These are phyloP conservation scores for Ganoderma meredithae DNA, from an alignment of 1,284 basidiomycete genomes.

Conservation along the genomic window DNA sequence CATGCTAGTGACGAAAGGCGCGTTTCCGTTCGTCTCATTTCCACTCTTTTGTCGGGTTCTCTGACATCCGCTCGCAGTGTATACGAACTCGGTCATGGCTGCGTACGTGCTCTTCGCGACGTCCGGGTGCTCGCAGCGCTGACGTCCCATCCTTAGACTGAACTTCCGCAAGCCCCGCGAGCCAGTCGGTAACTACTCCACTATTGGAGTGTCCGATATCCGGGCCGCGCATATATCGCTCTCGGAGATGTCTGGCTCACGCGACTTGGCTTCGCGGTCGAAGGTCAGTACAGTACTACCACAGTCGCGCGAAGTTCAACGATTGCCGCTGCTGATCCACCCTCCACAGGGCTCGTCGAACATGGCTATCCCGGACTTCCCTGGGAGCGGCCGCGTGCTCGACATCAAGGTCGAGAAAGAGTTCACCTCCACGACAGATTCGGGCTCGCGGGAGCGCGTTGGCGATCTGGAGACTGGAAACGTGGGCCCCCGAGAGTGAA, in stretches of 20 bases:
- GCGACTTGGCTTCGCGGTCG: background rate
- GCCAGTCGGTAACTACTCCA: background rate
- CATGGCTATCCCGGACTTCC: background rate
- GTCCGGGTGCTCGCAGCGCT: background rate
- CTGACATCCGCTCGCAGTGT: too few relatives aligned
- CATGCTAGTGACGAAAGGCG: background rate
- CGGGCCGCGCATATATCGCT: background rate
- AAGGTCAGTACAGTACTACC: background rate
- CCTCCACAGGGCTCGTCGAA: background rate
- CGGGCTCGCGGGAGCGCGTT: background rate
- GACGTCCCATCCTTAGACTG: background rate
- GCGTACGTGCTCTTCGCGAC: background rate
- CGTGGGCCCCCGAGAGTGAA: background rate
- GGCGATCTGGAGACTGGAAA: background rate
- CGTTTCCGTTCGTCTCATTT: too few relatives aligned
- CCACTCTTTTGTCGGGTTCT: too few relatives aligned
- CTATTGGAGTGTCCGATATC: background rate
- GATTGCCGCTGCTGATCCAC: too few relatives aligned
- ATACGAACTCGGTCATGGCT: background rate
- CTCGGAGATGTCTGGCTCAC: background rate
- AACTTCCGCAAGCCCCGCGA: background rate
- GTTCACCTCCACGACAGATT: background rate
- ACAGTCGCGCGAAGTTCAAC: too few relatives aligned
- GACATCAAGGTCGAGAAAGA: background rate
- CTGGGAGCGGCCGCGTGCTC: background rate